A percentile compares a stretch with the other conserved stretches of the same genome.
phyloP scores from a whole-genome alignment of 345 rosid genomes.

The Salix dunnii region DNA sequence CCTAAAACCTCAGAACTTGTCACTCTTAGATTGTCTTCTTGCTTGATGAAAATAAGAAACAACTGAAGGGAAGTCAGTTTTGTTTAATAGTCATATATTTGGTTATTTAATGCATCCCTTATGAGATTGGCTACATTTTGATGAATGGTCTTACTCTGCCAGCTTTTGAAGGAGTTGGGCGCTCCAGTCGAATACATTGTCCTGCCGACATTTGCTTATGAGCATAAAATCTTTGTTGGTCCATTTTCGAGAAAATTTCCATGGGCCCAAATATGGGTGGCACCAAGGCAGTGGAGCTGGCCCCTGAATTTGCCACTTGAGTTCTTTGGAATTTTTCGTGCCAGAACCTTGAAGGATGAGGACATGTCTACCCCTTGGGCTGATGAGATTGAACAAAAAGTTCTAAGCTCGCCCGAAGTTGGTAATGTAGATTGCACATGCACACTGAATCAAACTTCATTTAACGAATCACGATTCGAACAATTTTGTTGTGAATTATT shows the following conservation, averaged over 20 bases:
- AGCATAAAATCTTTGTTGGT: conserved; percentile 93
- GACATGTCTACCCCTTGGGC: conserved; percentile 86
- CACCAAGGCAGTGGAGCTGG: conserved; percentile 99
- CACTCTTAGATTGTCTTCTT: no score
- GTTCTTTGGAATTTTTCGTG: conserved; percentile 86
- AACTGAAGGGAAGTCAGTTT: no score
- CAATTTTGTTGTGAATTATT: conserved; percentile 9
- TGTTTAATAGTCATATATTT: not conserved
- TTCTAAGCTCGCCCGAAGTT: conserved; percentile 93
- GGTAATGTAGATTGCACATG: conserved; percentile 41
- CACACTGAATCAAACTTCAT: conserved; percentile 1
- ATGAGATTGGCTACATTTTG: conserved; percentile 12
- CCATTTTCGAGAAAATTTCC: conserved; percentile 97
- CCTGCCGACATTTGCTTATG: conserved; percentile 92
- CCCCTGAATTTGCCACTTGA: conserved; percentile 90
- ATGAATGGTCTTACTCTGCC: conserved; percentile 20
- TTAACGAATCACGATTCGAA: not conserved
- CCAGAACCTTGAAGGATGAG: conserved; percentile 65
- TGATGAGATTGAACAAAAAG: conserved; percentile 86
- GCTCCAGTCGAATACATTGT: conserved; percentile 85
- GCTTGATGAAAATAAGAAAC: no score
- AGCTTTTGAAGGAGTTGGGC: conserved; percentile 85
- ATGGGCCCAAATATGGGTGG: conserved; percentile 83
- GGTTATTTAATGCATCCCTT: not conserved
- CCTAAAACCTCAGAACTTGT: no score